Evolutionary conservation across 2,329 filamentous ascomycete species (phyloP), one percentile per base, ranked within the genome.

Genomic region (Rhinocladiella similis): DNA sequence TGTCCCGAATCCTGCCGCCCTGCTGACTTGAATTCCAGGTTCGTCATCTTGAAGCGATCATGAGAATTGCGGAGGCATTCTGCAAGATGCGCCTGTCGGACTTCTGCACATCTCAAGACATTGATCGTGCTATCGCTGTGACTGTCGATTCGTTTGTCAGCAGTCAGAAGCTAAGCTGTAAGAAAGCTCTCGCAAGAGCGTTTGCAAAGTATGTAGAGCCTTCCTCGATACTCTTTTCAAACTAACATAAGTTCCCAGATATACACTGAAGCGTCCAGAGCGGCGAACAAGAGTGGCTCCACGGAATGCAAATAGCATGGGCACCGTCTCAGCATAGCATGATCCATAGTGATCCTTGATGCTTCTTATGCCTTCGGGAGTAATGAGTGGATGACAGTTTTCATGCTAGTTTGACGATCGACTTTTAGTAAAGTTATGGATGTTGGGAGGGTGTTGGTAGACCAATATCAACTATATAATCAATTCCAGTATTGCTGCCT

Each of bases 11-110:
- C 20, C 49, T 22, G 22, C 20, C 38, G 13, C 19, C 3, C 1
- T 52, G 53, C 66, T 71, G 50, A 68, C 60, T 52, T 13, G 27
- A 43, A 39, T 16, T 41, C 19, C 63, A 96, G 91, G 90, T 97
- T 63, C 92, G 94, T 79, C 94, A 99, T 77, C 80, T 99, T 33
- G 94, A 99, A 81, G 93, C 93, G 61, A 97, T 97, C 69, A 95
- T 99, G 77, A 90, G 94, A 69, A 96, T 96, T 69, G 87, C 87
- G 55, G 94, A 99, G 73, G 78, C 92, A 0, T 99, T 99, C 77
- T 95, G 90, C 74, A 93, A 96, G 69, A 99, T 99, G 94, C 88
- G 94, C 13, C 80, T 99, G n/a, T 94, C 90, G 0, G 94, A 99
- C 65, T 97, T 96, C 78, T 96, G 93, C 74, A 88, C 88, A 5